Conservation (phyloP, 2,329 filamentous ascomycete genomes). For the Arthrobotrys musiformis region DNA sequence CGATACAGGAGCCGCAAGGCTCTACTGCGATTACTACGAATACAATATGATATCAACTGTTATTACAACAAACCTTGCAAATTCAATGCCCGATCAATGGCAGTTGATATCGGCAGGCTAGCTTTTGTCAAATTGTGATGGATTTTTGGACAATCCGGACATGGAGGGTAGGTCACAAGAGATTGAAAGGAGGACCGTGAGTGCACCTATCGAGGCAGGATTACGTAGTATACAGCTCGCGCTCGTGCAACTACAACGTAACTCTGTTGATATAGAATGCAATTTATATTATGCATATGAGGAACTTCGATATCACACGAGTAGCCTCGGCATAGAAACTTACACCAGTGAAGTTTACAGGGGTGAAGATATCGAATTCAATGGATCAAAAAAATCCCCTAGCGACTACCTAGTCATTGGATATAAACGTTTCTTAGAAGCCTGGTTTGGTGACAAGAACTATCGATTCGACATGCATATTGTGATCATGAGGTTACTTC, state of each 20-base stretch:
- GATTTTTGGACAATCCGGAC: too few relatives aligned
- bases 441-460: neutral
- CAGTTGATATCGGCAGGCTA: neutral
- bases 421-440: neutral
- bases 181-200: neutral
- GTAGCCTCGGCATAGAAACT: neutral
- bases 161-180: neutral
- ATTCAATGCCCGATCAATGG: neutral
- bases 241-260: neutral
- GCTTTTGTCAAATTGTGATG: neutral
- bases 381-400: neutral
- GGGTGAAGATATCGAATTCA: neutral
- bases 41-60: neutral
- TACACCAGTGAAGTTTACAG: neutral
- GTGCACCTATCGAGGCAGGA: neutral
- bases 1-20: too few relatives aligned
- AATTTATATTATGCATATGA: neutral
- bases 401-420: neutral
- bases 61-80: neutral
- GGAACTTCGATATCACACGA: neutral
- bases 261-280: too few relatives aligned
- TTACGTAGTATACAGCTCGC: neutral
- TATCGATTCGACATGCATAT: neutral
- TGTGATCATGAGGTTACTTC: neutral
- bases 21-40: neutral